Conservation (phyloP, 2,329 filamentous ascomycete genomes). For the Sarocladiaceae sp. region DNA sequence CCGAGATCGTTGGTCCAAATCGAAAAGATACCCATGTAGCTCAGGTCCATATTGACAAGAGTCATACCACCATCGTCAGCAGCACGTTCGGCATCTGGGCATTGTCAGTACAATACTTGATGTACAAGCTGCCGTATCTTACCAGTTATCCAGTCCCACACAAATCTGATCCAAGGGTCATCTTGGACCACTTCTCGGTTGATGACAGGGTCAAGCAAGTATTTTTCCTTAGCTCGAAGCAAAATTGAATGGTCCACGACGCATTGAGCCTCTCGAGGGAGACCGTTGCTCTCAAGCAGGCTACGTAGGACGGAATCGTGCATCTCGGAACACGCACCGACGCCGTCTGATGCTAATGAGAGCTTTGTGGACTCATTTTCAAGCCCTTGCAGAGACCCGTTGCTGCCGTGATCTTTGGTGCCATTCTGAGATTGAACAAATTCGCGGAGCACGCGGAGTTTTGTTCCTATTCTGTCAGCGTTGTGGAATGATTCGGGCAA, state of each 20-base stretch:
- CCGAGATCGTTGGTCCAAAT: slow-evolving; percentile 71
- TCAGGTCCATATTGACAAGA: slow-evolving; percentile 62
- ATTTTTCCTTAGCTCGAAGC: slow-evolving; percentile 56
- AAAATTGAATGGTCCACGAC: slow-evolving; percentile 56
- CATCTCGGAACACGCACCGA: slow-evolving; percentile 49
- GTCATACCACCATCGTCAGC: slow-evolving; percentile 68
- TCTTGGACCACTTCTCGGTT: slow-evolving; percentile 67
- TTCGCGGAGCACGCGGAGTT: slow-evolving; percentile 42
- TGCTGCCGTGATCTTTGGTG: slow-evolving; percentile 14
- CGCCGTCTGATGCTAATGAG: slow-evolving; percentile 32
- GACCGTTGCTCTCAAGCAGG: slow-evolving; percentile 38
- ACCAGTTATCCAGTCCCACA: slow-evolving; percentile 76
- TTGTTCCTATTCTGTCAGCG: slow-evolving; percentile 41
- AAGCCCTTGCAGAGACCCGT: slow-evolving; percentile 14
- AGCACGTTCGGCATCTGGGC: slow-evolving; percentile 56
- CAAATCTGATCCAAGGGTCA: slow-evolving; percentile 69
- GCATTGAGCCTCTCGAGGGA: slow-evolving; percentile 47
- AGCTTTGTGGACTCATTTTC: slow-evolving; percentile 30
- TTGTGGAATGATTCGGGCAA: slow-evolving; percentile 38
- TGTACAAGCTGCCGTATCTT: no score
- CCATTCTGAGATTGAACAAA: slow-evolving; percentile 26
- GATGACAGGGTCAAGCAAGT: slow-evolving; percentile 58
- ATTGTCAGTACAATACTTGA: slow-evolving; percentile 20
- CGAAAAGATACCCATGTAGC: slow-evolving; percentile 68
- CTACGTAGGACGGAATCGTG: slow-evolving; percentile 51